Evolutionary conservation across 2,329 filamentous ascomycete genomes (phyloP), one percentile per base, ranked within the genome.

Genomic region (Cadophora sp.): DNA sequence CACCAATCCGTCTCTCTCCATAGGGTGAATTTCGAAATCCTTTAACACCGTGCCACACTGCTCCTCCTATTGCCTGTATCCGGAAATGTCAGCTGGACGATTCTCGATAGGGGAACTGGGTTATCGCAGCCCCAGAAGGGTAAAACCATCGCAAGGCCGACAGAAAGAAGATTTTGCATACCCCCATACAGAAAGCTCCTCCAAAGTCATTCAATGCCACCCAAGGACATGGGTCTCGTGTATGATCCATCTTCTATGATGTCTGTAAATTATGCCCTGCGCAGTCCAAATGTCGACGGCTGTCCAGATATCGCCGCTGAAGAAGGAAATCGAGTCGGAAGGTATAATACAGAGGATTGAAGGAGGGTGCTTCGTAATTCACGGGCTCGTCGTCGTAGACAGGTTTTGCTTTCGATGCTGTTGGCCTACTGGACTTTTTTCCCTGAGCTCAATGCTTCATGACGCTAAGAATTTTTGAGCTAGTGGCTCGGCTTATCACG

Each of bases 131-230:
- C 27, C 53, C 6, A 19, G n/a, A 62, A 31, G 43, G 9, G 24
- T 31, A 12, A 27, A 31, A 53, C 6, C 24, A 40, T 11, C 22
- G 5, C n/a, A 43, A 34, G 26, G 26, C 26, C 26, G 51, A 51
- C 62, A 58, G 48, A 62, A 56, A 22, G 43, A n/a, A 64, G 8
- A 56, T 14, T n/a, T 48, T 46, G 85, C 92, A 73, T 92, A 96
- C 93, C 76, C 95, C 95, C 95, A 97, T 98, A 79, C 88, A 91
- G 78, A 98, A 97, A 67, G 95, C 96, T 83, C 96, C 96, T 72
- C 96, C 96, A 80, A 98, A 98, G 84, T 99, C 96, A 83, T 94
- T 97, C 74, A 98, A 87, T 73, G 96, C 92, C 78, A 98, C 94
- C 91, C 91, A 98, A 66, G 96, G 96, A 83, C 96, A 98, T 71